Conservation (phyloP, 805 yeast species). For the Starmera dryadoides region DNA sequence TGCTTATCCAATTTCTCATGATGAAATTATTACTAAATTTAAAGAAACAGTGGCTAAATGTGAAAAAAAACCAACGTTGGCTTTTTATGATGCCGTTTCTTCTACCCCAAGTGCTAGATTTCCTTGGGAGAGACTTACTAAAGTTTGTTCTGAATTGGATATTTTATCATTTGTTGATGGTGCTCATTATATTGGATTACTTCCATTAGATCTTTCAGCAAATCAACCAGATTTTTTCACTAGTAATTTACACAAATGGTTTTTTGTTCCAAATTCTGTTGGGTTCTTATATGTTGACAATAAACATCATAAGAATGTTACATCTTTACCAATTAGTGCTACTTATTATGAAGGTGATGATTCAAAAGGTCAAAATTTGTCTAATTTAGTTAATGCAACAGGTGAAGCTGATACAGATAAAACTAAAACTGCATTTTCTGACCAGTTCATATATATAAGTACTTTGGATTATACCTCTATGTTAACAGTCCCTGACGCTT, state of each 20-base stretch:
- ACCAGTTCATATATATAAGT: conserved; percentile 43
- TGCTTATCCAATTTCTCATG: conserved; percentile 35
- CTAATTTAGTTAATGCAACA: neutral
- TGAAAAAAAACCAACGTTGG: conserved; percentile 27
- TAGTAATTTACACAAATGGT: conserved; percentile 67
- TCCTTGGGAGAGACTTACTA: conserved; percentile 44
- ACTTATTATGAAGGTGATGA: conserved; percentile 7
- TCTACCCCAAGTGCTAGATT: conserved; percentile 56
- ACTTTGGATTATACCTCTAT: conserved; percentile 39
- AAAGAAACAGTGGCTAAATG: conserved; percentile 15
- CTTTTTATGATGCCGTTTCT: conserved; percentile 48
- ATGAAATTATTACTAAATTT: conserved; percentile 27
- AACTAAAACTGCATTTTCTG: conserved; percentile 5
- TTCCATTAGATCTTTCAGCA: conserved; percentile 16
- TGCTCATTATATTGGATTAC: conserved; percentile 57
- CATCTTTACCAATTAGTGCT: conserved; percentile 53
- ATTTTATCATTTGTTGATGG: conserved; percentile 59
- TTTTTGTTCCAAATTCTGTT: conserved; percentile 45
- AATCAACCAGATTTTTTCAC: conserved; percentile 53
- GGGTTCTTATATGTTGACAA: conserved; percentile 53
- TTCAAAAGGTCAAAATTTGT: too few species aligned
- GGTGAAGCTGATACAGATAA: neutral
- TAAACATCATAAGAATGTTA: conserved; percentile 39
- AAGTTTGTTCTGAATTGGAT: conserved; percentile 35
- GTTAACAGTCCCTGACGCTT: conserved; percentile 36